phyloP scores from a whole-genome alignment of 306 rosid genomes.

The Vigna mungo region DNA sequence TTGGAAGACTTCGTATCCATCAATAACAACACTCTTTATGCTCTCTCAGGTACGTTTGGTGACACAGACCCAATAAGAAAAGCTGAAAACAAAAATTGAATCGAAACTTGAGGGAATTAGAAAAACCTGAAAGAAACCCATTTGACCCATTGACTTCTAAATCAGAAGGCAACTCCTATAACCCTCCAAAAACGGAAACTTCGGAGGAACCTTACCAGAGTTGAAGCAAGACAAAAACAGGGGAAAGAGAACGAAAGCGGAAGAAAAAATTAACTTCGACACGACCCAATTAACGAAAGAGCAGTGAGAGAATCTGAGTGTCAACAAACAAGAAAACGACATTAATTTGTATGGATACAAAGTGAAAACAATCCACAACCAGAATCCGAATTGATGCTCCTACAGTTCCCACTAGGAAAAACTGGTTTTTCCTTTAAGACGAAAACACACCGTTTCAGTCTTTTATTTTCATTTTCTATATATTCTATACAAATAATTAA shows the following conservation, averaged over 20 bases:
- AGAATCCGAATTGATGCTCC: slow-evolving; percentile 43
- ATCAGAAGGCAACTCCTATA: slow-evolving; percentile 36
- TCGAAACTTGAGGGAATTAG: slow-evolving; percentile 10
- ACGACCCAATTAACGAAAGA: background rate
- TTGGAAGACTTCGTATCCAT: slow-evolving; percentile 56
- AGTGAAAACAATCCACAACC: slow-evolving; percentile 9
- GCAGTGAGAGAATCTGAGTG: slow-evolving; percentile 41
- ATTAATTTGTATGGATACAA: slow-evolving; percentile 38
- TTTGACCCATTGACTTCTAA: slow-evolving; percentile 37
- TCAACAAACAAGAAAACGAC: slow-evolving; percentile 12
- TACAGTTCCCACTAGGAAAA: background rate
- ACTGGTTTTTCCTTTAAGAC: background rate
- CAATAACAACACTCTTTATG: slow-evolving; percentile 30
- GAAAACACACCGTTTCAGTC: background rate
- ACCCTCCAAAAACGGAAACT: slow-evolving; percentile 36
- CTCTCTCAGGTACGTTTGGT: slow-evolving; percentile 29
- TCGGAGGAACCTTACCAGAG: slow-evolving; percentile 36
- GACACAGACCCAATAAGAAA: slow-evolving; percentile 17
- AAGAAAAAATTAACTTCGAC: background rate
- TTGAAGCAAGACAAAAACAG: slow-evolving; percentile 53
- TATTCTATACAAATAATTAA: background rate
- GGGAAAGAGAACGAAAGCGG: slow-evolving; percentile 25
- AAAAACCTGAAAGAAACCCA: slow-evolving; percentile 39
- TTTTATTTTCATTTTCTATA: background rate
- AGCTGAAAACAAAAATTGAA: background rate